Percentiles rank a stretch among this genome's conserved stretches.
Evolutionary conservation across 2,329 filamentous ascomycete species (phyloP).

Genomic region (Pleurostoma richardsiae): DNA sequence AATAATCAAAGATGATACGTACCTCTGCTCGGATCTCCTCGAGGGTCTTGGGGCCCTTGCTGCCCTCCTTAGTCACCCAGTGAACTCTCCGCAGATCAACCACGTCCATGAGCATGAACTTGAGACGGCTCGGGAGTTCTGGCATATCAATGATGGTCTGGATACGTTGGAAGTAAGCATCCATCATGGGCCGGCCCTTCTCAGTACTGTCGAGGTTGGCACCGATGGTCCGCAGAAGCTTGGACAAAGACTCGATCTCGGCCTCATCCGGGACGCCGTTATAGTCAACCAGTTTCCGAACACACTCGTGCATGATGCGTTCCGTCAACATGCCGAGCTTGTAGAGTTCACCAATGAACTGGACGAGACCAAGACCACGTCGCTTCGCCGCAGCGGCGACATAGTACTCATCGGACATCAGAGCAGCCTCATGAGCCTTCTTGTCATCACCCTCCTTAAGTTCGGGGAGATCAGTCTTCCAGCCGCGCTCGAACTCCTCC

Average conservation of each 20-base stretch:
- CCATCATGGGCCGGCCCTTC: conserved; percentile 82
- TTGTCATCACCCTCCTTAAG: conserved; percentile 61
- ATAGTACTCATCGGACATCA: conserved; percentile 97
- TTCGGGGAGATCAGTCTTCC: conserved; percentile 83
- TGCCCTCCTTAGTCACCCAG: conserved; percentile 83
- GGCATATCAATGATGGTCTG: conserved; percentile 74
- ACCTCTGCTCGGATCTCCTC: conserved; percentile 83
- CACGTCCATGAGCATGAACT: conserved; percentile 96
- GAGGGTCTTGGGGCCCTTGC: conserved; percentile 96
- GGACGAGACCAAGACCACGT: conserved; percentile 92
- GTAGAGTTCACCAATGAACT: conserved; percentile 99
- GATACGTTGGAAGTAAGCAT: conserved; percentile 90
- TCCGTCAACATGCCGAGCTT: conserved; percentile 98
- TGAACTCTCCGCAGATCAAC: conserved; percentile 72
- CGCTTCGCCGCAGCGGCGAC: conserved; percentile 89
- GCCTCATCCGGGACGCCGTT: conserved; percentile 90
- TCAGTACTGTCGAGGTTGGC: conserved; percentile 77
- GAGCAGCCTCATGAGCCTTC: conserved; percentile 72
- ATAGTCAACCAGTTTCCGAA: conserved; percentile 94
- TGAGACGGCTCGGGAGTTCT: conserved; percentile 78
- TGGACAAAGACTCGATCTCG: conserved; percentile 92
- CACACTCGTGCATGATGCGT: conserved; percentile 99
- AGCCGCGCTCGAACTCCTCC: conserved; percentile 97
- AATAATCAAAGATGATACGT: conserved; percentile 25
- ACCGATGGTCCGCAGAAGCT: conserved; percentile 88